Percentiles rank a stretch among this genome's conserved stretches.
phyloP scores from a whole-genome alignment of 345 rosid species.

The Arabidopsis thaliana region TAIR10.1 NC_003070.9:18921501-18922000 shows the following conservation, averaged over 20 bases:
- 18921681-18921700: background rate
- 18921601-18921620: background rate
- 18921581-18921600: background rate
- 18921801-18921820: conserved; percentile 80
- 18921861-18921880: conserved; percentile 82
- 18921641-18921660: no score
- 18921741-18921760: conserved; percentile 71
- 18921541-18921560: background rate
- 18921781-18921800: conserved; percentile 76
- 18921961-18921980: conserved; percentile 49
- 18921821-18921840: conserved; percentile 81
- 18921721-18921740: conserved; percentile 67
- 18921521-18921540: background rate
- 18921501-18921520: no score
- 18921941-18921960: background rate
- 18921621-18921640: background rate
- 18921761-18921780: conserved; percentile 68
- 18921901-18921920: conserved; percentile 51
- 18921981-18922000: conserved; percentile 78
- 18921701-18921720: conserved; percentile 65
- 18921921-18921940: background rate
- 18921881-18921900: conserved; percentile 47
- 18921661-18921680: no score
- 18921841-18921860: conserved; percentile 78
- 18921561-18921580: background rate